Percentiles rank a stretch among this genome's conserved stretches.
These are phyloP conservation scores for Ammopiptanthus mongolicus DNA, from an alignment of 306 rosid species.

Conservation along the genomic window DNA sequence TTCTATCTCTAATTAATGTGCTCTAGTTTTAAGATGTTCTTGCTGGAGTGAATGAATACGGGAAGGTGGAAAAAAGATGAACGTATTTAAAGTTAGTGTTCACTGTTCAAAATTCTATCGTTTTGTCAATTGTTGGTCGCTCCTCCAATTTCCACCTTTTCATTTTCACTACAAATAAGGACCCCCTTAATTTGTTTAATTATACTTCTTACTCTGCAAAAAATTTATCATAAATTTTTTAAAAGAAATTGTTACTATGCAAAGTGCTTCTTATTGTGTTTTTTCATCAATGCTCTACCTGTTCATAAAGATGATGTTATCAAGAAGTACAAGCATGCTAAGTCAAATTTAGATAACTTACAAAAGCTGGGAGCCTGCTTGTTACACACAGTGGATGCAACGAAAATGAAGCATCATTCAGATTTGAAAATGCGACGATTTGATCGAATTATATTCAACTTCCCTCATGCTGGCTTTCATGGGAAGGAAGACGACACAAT, in stretches of 20 bases:
- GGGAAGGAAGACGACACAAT: constrained; percentile 13
- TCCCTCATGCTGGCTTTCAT: constrained; percentile 63
- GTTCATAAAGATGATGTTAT: constrained; percentile 33
- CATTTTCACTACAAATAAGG: background rate
- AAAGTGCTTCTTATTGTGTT: background rate
- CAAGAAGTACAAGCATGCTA: constrained; percentile 48
- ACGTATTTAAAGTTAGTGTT: too few relatives aligned
- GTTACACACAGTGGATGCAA: constrained; percentile 52
- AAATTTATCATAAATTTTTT: too few relatives aligned
- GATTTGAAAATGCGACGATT: constrained; percentile 37
- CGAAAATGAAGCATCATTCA: constrained; percentile 35
- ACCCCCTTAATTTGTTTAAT: background rate
- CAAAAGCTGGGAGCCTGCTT: constrained; percentile 38
- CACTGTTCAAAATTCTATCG: background rate
- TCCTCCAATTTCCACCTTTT: background rate
- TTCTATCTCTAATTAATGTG: background rate
- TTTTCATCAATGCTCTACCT: background rate
- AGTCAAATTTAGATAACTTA: constrained; percentile 39
- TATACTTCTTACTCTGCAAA: background rate
- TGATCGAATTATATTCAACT: constrained; percentile 54
- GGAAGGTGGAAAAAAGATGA: background rate
- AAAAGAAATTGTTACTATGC: too few relatives aligned
- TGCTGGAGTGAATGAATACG: background rate
- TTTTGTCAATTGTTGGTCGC: background rate
- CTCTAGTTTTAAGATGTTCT: background rate